phyloP scores from a whole-genome alignment of 1,284 basidiomycete species.

The Fistulina hepatica region DNA sequence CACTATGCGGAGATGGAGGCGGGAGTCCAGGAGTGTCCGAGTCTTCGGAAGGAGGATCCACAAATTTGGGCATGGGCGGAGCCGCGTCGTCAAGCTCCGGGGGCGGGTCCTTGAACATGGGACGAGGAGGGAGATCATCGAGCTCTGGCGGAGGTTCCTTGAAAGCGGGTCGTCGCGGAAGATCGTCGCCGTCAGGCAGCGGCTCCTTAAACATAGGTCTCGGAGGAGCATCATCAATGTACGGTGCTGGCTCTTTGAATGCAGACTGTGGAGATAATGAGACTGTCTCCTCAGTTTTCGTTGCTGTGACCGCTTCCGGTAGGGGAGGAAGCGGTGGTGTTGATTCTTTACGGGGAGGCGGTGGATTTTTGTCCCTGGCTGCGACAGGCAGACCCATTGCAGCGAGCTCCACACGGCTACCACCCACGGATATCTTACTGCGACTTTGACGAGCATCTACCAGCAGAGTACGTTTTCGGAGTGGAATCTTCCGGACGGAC shows the following conservation, averaged over 20 bases:
- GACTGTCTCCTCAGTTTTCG: not conserved
- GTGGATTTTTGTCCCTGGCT: constrained; percentile 47
- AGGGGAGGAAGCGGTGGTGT: constrained; percentile 21
- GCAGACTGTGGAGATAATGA: constrained; percentile 6
- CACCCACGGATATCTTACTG: constrained; percentile 56
- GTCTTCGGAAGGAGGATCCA: constrained; percentile 30
- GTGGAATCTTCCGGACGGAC: constrained; percentile 69
- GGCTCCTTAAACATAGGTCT: constrained; percentile 15
- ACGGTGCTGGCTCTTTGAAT: constrained; percentile 12
- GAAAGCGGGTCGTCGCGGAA: constrained; percentile 37
- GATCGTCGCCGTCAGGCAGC: constrained; percentile 20
- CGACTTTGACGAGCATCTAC: constrained; percentile 82
- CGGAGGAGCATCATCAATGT: too few relatives aligned
- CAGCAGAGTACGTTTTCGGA: constrained; percentile 79
- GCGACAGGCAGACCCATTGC: constrained; percentile 71
- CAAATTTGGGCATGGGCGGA: constrained; percentile 31
- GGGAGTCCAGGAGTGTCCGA: constrained; percentile 19
- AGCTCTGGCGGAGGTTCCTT: constrained; percentile 38
- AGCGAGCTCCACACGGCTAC: constrained; percentile 72
- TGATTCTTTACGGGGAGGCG: constrained; percentile 30
- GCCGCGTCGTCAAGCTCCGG: constrained; percentile 23
- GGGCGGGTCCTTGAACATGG: constrained; percentile 36
- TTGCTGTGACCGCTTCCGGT: constrained; percentile 9
- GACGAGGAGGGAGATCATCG: constrained; percentile 38
- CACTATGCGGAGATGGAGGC: not conserved